Evolutionary conservation across 306 rosid genomes (phyloP), one percentile per base, ranked within the genome.

Genomic region (Cicer bijugum): DNA sequence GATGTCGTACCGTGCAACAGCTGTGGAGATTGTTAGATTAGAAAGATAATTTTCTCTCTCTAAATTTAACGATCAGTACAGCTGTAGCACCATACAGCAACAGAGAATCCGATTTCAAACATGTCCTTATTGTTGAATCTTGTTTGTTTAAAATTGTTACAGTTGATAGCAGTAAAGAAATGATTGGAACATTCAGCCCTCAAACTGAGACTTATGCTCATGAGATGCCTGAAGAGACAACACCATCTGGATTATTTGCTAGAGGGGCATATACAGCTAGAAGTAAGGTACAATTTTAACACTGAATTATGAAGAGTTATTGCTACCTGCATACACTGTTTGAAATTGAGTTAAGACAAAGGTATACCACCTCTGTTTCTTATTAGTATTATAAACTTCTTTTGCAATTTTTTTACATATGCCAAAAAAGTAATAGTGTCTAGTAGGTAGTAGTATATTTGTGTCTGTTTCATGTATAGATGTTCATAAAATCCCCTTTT

Each of bases 151-250:
- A 28, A 28, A 28, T 28, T 82, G 64, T 63, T 70, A 57, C 87
- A 94, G 98, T 91, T 68, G 98, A 94, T 75, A 91, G 86, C 84
- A 33, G 81, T 15, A 89, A 89, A 79, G 97, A 89, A 78, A 94
- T 94, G 98, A 80, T 94, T 46, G 98, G 96, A 86, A 94, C 98
- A 16, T 91, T 88, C 71, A 89, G 97, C 69, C 98, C 98, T 20
- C 97, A 91, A 80, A 38, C 82, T 12, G 98, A 89, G 69, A 77
- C 91, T 67, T 94, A 88, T 82, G 88, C 94, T 0, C 89, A 87
- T 61, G 95, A 88, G 84, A 86, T 94, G 78, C 96, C 87, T 5
- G 96, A 91, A 88, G 98, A 94, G 80, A 86, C 91, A 67, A 94
- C 97, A 76, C 97, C 97, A 52, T 91, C 98, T 81, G 97, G 97